Percentiles rank a stretch among this genome's conserved stretches.
These are phyloP conservation scores for Pulicaria dysenterica DNA, from an alignment of 129 eudicot species.

Conservation along the genomic window DNA sequence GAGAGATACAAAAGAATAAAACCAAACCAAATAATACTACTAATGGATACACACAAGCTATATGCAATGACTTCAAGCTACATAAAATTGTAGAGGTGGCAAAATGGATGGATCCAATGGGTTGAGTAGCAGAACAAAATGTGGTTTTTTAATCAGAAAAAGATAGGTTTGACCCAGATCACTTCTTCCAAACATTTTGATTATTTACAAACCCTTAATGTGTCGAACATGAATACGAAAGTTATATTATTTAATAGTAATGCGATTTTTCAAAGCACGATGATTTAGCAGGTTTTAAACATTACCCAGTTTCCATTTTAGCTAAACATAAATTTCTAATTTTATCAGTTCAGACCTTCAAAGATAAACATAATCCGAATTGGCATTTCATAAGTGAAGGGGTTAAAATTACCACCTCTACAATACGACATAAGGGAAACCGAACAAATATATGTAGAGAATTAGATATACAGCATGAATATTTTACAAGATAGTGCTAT, in stretches of 20 bases:
- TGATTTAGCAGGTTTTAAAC: background rate
- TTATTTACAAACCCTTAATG: background rate
- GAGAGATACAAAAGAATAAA: constrained; percentile 14
- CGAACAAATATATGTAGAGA: too few relatives aligned
- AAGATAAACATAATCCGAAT: constrained; percentile 2
- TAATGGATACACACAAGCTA: constrained; percentile 8
- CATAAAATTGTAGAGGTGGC: background rate
- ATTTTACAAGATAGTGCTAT: constrained; percentile 21
- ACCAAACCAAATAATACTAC: background rate
- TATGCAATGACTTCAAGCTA: constrained; percentile 17
- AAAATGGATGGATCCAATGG: background rate
- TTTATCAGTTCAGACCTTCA: background rate
- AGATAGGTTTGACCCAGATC: too few relatives aligned
- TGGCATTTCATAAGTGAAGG: background rate
- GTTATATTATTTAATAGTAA: background rate
- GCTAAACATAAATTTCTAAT: background rate
- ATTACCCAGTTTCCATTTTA: background rate
- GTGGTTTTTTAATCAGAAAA: background rate
- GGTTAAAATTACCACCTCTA: constrained; percentile 16
- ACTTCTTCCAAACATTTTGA: background rate
- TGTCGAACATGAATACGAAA: background rate
- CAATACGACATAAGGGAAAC: too few relatives aligned
- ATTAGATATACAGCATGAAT: constrained; percentile 26
- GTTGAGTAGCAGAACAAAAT: background rate
- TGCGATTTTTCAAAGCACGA: background rate